Base-by-base conservation (phyloP, 164 flowering plant genomes). In the Annona cherimola region DNA sequence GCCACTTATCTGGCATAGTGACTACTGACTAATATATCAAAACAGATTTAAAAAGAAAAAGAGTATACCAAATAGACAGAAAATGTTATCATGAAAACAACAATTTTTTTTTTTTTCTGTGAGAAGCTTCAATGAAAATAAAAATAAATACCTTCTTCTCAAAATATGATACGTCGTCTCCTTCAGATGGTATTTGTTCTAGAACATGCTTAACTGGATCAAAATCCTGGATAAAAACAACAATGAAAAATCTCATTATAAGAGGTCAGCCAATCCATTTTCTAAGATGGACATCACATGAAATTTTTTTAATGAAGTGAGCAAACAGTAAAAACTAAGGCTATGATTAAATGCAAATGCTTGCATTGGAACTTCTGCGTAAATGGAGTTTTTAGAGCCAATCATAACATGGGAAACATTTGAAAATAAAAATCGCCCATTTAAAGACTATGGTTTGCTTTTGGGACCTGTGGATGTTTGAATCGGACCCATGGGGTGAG, bases 201-300 rank as follows among this genome's bases (percentile, higher is more conserved):
- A 96, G 75, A 67, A 89, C 73, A 83, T 96, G 90, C 71, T 80
- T 80, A 40, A 92, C 83, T 64, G 99, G 95, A 85, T 96, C 99
- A 76, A 96, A 96, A 12, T 87, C 97, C 99, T 96, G 85, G 78
- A 76, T n/a, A 42, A 41, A 77, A 12, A 42, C 14, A 72, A 67
- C 66, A 26, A 66, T 45, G 70, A n/a, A 59, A 74, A 14, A 65
- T 66, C 42, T 35, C 5, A 41, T 45, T 3, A 57, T 11, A 45
- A 39, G 42, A 26, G 11, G 3, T 45, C 8, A 2, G 16, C 62
- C 11, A 69, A 66, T 18, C 19, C 41, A 67, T 9, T 46, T 42
- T 20, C 45, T 68, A 45, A 67, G 39, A 69, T 26, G 64, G 63
- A 45, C 57, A 63, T 26, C 8, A 67, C 4, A 5, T 61, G 35